Evolutionary conservation across 768 basidiomycete species (phyloP).

Genomic region (Macrolepiota dolichaula): DNA sequence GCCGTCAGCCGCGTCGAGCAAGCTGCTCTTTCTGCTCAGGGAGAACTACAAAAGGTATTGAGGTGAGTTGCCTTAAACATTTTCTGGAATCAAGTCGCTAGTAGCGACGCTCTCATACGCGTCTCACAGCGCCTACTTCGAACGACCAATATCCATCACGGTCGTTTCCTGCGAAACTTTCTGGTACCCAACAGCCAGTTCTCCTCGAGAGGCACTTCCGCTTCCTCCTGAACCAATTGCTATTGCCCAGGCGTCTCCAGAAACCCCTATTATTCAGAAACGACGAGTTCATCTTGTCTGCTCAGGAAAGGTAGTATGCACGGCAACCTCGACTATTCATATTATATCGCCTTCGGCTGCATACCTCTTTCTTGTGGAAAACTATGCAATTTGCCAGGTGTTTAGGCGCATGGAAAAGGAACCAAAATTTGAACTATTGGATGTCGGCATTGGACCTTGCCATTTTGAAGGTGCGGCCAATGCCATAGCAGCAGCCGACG

Average conservation of each 20-base stretch:
- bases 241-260: conserved; percentile 32
- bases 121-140: conserved; percentile 49
- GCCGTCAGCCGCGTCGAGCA: conserved; percentile 50
- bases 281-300: conserved; percentile 56
- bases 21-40: conserved; percentile 55
- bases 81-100: neutral
- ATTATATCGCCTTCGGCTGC: conserved; percentile 46
- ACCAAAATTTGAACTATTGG: conserved; percentile 49
- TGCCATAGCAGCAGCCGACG: neutral
- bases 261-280: conserved; percentile 45
- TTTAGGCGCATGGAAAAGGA: conserved; percentile 42
- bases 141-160: conserved; percentile 45
- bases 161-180: conserved; percentile 42
- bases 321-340: conserved; percentile 54
- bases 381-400: conserved; percentile 56
- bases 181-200: conserved; percentile 19
- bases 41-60: conserved; percentile 56
- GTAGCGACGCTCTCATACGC: neutral
- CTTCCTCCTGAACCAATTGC: conserved; percentile 25
- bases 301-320: conserved; percentile 40
- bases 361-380: conserved; percentile 51
- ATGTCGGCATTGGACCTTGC: conserved; percentile 33
- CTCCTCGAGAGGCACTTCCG: conserved; percentile 18
- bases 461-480: conserved; percentile 11
- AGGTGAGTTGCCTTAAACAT: conserved; percentile 32